phyloP scores from a whole-genome alignment of 1,284 basidiomycete genomes.

The Tilletia horrida region DNA sequence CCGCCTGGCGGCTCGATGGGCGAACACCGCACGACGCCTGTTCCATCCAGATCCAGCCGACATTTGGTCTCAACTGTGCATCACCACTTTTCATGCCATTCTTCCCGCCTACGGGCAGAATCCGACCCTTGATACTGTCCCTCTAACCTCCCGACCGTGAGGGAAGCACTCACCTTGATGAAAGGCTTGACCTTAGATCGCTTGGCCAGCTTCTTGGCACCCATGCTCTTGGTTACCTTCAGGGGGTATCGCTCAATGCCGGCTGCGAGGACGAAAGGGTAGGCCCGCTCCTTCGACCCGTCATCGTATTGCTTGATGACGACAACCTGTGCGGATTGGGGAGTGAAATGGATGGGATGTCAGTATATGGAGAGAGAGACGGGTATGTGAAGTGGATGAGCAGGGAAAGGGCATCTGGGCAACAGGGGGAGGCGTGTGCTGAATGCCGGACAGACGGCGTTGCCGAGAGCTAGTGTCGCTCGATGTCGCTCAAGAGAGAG shows the following conservation, averaged over 20 bases:
- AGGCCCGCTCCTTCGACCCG: constrained; percentile 53
- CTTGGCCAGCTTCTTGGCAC: constrained; percentile 54
- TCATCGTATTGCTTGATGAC: constrained; percentile 56
- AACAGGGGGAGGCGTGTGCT: too few relatives aligned
- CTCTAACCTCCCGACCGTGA: neutral
- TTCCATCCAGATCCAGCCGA: too few relatives aligned
- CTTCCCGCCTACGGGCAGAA: too few relatives aligned
- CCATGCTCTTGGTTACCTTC: constrained; percentile 55
- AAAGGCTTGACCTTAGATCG: constrained; percentile 55
- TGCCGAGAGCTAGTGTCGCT: too few relatives aligned
- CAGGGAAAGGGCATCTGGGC: neutral
- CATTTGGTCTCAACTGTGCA: too few relatives aligned
- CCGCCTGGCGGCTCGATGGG: too few relatives aligned
- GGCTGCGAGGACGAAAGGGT: constrained; percentile 53
- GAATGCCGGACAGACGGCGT: too few relatives aligned
- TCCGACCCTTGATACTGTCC: too few relatives aligned
- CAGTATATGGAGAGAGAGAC: neutral
- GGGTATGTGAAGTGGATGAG: too few relatives aligned
- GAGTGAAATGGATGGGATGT: constrained; percentile 16
- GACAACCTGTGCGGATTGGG: constrained; percentile 41
- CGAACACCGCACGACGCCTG: too few relatives aligned
- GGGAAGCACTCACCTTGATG: constrained; percentile 41
- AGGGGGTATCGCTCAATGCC: constrained; percentile 55
- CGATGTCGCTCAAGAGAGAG: too few relatives aligned
- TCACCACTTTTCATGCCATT: too few relatives aligned